Percentiles rank a stretch among this genome's conserved stretches.
Evolutionary conservation across 1,284 basidiomycete genomes (phyloP).

Genomic region (Leccinum subfulvum): DNA sequence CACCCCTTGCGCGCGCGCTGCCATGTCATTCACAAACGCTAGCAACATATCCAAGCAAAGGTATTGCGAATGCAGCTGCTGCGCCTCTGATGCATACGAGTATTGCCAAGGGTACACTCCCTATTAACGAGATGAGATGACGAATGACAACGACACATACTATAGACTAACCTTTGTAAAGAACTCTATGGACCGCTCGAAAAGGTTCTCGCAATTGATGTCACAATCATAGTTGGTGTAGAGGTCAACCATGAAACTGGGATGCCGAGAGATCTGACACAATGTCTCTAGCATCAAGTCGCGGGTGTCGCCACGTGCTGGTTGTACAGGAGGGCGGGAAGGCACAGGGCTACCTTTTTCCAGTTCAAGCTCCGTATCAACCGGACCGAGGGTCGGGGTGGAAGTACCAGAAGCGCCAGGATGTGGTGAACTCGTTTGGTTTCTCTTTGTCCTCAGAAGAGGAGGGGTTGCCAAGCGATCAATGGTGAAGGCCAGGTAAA

Average conservation of each 20-base stretch:
- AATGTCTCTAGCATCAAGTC: conserved; percentile 91
- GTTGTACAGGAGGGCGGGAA: conserved; percentile 59
- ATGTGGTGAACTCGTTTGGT: conserved; percentile 46
- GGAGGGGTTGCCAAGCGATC: conserved; percentile 77
- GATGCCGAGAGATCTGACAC: conserved; percentile 74
- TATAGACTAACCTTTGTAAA: conserved; percentile 66
- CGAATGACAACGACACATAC: background rate
- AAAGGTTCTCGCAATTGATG: conserved; percentile 94
- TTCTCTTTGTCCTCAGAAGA: conserved; percentile 32
- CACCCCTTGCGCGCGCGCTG: conserved; percentile 72
- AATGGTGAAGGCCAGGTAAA: conserved; percentile 91
- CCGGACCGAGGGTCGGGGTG: conserved; percentile 46
- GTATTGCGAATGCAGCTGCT: conserved; percentile 79
- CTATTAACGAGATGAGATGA: conserved; percentile 37
- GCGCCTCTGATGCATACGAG: conserved; percentile 61
- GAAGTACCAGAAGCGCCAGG: conserved; percentile 54
- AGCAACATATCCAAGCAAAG: conserved; percentile 89
- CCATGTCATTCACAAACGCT: conserved; percentile 87
- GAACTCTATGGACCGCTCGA: conserved; percentile 89
- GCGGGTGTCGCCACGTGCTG: conserved; percentile 85
- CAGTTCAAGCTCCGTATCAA: conserved; percentile 43
- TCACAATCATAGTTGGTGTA: conserved; percentile 98
- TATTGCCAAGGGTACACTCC: conserved; percentile 73
- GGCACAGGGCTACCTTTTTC: conserved; percentile 56
- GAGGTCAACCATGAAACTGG: conserved; percentile 92